Percentiles rank a stretch among this genome's conserved stretches.
Evolutionary conservation across 1,139 yeast genomes (phyloP).

Genomic region (Protomyces inouyei): DNA sequence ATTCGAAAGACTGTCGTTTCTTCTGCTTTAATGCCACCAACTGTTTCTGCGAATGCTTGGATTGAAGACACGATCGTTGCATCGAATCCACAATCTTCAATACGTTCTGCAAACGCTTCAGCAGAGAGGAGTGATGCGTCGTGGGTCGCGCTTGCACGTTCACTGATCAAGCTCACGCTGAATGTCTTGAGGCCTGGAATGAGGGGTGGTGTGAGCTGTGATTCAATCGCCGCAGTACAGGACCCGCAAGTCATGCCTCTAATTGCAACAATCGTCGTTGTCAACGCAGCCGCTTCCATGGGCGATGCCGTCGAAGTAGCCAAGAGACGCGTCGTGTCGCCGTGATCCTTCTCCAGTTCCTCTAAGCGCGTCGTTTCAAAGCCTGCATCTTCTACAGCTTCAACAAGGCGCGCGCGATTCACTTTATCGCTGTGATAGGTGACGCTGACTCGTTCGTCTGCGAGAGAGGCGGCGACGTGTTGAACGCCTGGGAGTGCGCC

Average conservation of each 20-base stretch:
- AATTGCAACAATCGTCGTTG: constrained; percentile 34
- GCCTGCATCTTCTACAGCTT: constrained; percentile 22
- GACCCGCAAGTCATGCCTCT: constrained; percentile 88
- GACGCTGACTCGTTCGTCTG: constrained; percentile 67
- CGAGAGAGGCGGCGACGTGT: constrained; percentile 57
- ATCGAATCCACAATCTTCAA: constrained; percentile 31
- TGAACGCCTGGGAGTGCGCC: constrained; percentile 48
- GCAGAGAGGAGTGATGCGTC: neutral
- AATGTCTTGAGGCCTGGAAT: constrained; percentile 12
- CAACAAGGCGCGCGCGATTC: neutral
- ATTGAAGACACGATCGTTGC: constrained; percentile 10
- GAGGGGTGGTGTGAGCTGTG: constrained; percentile 42
- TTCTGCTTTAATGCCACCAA: neutral
- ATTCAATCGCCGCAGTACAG: constrained; percentile 63
- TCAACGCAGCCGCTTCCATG: constrained; percentile 3
- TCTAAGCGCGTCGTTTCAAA: constrained; percentile 4
- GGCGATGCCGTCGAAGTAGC: neutral
- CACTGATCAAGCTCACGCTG: constrained; percentile 7
- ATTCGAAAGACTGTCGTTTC: constrained; percentile 38
- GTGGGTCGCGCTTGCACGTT: constrained; percentile 18
- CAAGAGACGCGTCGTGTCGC: no score
- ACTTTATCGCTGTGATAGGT: constrained; percentile 42
- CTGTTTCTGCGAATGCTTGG: neutral
- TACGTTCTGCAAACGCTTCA: constrained; percentile 10
- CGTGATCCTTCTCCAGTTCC: neutral